phyloP scores from a whole-genome alignment of 768 basidiomycete species.

The Leccinellum albellum region DNA sequence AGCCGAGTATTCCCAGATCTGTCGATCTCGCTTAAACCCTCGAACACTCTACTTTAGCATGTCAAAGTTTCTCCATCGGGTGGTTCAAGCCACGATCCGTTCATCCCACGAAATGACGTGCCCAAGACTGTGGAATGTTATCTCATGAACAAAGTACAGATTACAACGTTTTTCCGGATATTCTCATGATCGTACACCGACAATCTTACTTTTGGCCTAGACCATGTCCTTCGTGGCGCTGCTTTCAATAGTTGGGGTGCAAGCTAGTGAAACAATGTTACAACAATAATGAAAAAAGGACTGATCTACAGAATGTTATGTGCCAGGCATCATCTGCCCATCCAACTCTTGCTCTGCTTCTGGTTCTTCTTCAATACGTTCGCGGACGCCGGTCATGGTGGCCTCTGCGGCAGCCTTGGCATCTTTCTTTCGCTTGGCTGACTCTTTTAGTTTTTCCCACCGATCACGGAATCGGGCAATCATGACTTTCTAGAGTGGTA shows the following conservation, averaged over 20 bases:
- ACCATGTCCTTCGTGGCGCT: neutral
- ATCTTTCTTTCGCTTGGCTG: conserved; percentile 81
- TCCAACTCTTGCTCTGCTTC: conserved; percentile 61
- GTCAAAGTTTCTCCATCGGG: neutral
- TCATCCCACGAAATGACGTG: neutral
- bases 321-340: conserved; percentile 4
- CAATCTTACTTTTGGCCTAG: neutral
- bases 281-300: neutral
- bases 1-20: neutral
- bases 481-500: conserved; percentile 69
- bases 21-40: neutral
- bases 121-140: neutral
- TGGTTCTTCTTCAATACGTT: conserved; percentile 67
- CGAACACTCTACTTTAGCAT: neutral
- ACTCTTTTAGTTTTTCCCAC: conserved; percentile 89
- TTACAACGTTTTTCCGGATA: too few species aligned
- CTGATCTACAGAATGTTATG: neutral
- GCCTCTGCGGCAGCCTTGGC: conserved; percentile 53
- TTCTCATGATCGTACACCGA: conserved; percentile 2
- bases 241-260: conserved; percentile 3
- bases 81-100: neutral
- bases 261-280: conserved; percentile 10
- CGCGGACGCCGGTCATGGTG: conserved; percentile 45
- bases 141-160: too few species aligned
- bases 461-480: conserved; percentile 79